Evolutionary conservation across 192 early-diverging fungal species (phyloP).

Genomic region (Podila horticola): DNA sequence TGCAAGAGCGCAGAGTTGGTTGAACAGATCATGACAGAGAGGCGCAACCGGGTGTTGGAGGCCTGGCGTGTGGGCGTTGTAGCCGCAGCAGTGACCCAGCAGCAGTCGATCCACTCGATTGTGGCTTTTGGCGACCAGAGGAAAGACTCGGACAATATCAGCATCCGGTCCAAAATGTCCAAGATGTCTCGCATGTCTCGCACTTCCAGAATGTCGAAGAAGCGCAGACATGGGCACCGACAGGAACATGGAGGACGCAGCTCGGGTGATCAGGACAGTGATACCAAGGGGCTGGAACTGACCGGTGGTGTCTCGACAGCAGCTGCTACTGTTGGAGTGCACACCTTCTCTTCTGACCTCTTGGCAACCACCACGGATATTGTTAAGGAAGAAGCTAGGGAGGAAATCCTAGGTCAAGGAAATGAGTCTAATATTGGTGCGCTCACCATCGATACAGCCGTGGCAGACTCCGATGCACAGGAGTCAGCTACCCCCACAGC

Average conservation of each 20-base stretch:
- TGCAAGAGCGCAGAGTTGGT: constrained; percentile 43
- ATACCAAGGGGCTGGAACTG: constrained; percentile 8
- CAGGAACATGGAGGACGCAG: not conserved
- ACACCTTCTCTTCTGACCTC: not conserved
- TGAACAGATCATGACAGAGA: constrained; percentile 36
- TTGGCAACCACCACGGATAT: not conserved
- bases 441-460: constrained; percentile 2
- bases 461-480: not conserved
- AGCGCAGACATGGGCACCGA: not conserved
- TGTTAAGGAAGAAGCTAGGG: not conserved
- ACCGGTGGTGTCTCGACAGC: constrained; percentile 4
- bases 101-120: constrained; percentile 40
- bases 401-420: constrained; percentile 3
- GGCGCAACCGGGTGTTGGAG: constrained; percentile 54
- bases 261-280: not conserved
- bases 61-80: constrained; percentile 54
- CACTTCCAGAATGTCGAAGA: not conserved
- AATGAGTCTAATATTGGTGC: not conserved
- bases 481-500: not conserved
- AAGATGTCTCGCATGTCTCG: constrained; percentile 11
- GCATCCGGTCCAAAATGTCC: constrained; percentile 34
- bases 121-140: constrained; percentile 25
- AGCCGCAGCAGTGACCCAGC: constrained; percentile 40
- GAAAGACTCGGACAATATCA: constrained; percentile 31
- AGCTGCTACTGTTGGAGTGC: not conserved